A percentile compares a stretch with the other conserved stretches of the same genome.
phyloP scores from a whole-genome alignment of 2,329 filamentous ascomycete genomes.

The Xylariomycetidae sp. region DNA sequence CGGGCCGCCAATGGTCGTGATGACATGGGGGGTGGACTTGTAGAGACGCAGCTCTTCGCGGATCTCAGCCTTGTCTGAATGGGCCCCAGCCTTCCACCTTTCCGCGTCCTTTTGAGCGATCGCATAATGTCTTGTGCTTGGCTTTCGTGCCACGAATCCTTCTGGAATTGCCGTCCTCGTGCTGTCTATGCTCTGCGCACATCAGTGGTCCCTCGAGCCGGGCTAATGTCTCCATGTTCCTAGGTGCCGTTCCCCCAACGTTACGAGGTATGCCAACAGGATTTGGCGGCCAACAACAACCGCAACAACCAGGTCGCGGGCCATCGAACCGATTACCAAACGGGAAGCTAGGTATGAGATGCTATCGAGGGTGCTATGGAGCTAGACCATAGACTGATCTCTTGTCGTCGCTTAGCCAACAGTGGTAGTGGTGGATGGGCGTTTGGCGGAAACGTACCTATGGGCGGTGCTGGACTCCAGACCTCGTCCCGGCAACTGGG shows the following conservation, averaged over 20 bases:
- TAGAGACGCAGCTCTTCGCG: too few relatives aligned
- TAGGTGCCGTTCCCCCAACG: slow-evolving; percentile 56
- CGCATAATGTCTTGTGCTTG: too few relatives aligned
- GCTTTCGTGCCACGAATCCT: too few relatives aligned
- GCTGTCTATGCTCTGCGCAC: slow-evolving; percentile 4
- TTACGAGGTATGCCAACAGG: slow-evolving; percentile 56
- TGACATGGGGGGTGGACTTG: too few relatives aligned
- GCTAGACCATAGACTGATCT: slow-evolving; percentile 19
- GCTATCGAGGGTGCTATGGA: too few relatives aligned
- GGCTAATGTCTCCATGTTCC: slow-evolving; percentile 28
- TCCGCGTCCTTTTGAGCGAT: too few relatives aligned
- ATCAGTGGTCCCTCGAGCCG: slow-evolving; percentile 14
- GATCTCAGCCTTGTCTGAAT: slow-evolving; percentile 11
- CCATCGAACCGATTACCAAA: slow-evolving; percentile 57
- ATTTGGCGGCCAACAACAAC: slow-evolving; percentile 54
- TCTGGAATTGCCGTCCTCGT: too few relatives aligned
- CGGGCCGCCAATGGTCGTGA: too few relatives aligned
- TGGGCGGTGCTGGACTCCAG: slow-evolving; percentile 50
- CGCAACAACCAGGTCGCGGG: slow-evolving; percentile 48
- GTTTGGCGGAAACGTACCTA: slow-evolving; percentile 56
- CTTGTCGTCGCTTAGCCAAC: slow-evolving; percentile 31
- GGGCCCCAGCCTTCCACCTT: too few relatives aligned
- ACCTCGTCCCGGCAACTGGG: slow-evolving; percentile 49
- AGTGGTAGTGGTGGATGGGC: slow-evolving; percentile 55
- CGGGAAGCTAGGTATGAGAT: slow-evolving; percentile 59